A percentile compares a stretch with the other conserved stretches of the same genome.
Conservation (phyloP, 345 rosid species). For the Turritis glabra region DNA sequence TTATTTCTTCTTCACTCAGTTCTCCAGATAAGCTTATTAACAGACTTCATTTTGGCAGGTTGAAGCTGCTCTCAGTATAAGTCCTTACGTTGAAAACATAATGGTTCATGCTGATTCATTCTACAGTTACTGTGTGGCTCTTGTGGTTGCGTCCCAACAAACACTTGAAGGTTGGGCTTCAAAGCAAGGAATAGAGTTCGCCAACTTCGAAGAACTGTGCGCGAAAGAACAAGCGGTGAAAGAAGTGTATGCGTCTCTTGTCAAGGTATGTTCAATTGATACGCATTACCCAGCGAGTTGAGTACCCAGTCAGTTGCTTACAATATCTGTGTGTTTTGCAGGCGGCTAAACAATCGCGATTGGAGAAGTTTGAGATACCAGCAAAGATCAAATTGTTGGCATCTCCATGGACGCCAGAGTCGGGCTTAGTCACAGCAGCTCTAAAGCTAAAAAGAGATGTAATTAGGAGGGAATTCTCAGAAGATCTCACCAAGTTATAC, state of each 20-base stretch:
- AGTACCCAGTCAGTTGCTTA: not conserved
- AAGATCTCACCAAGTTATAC: constrained; percentile 73
- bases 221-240: constrained; percentile 57
- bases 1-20: not conserved
- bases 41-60: constrained; percentile 55
- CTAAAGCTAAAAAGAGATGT: constrained; percentile 90
- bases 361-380: constrained; percentile 95
- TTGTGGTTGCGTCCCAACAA: constrained; percentile 71
- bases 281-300: not conserved
- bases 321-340: constrained; percentile 18
- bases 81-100: constrained; percentile 76
- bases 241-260: constrained; percentile 81
- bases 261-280: constrained; percentile 50
- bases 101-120: constrained; percentile 97
- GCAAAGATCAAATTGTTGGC: constrained; percentile 76
- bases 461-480: constrained; percentile 69
- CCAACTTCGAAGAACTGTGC: constrained; percentile 64
- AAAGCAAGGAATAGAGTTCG: constrained; percentile 54
- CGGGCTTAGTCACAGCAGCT: constrained; percentile 94
- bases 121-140: constrained; percentile 88
- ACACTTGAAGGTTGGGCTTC: constrained; percentile 83
- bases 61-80: constrained; percentile 76
- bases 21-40: constrained; percentile 5
- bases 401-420: constrained; percentile 91
- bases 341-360: constrained; percentile 70